Evolutionary conservation across 2,329 filamentous ascomycete species (phyloP), one percentile per base, ranked within the genome.

Genomic region (Talaromyces sp.): DNA sequence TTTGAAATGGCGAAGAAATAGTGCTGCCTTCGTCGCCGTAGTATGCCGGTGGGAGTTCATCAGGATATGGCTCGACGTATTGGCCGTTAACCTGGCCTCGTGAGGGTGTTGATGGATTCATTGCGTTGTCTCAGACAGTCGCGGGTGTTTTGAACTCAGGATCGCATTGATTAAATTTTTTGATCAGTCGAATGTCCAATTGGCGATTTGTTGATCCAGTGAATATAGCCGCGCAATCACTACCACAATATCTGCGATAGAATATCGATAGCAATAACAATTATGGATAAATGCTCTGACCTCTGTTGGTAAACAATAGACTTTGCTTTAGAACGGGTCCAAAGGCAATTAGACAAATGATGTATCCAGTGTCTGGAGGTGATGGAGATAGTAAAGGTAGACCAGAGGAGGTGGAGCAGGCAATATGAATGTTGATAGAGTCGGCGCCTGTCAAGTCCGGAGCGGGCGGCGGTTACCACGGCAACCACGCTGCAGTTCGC

Each of bases 21-120:
- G 13, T 74, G 73, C 68, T 73, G 27, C 58, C 68, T 49, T 76
- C 39, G 70, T 68, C 33, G 61, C 62, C 65, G 35, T 59, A 62
- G 33, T 66, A 66, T 68, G 81, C 81, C 6, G 77, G 74, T 24
- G 80, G 80, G 27, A 79, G 79, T 60, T 77, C 78, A n/a, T 81
- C 80, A 56, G 74, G 73, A 61, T 80, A 81, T 64, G 69, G 52
- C 33, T 56, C 52, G 19, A 56, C 33, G n/a, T 56, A 56, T 22
- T 56, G 52, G 19, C 52, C 75, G 43, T 72, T 70, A 62, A 71
- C 70, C 24, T 64, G 63, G 11, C 58, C 63, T 43, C 70, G 69
- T 47, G 70, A 68, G 5, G 73, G 71, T 8, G 69, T 66, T 19
- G 66, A 63, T 41, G 66, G 66, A 58, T 67, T 43, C 66, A 67